A percentile compares a stretch with the other conserved stretches of the same genome.
Conservation (phyloP, 2,329 filamentous ascomycete genomes). For the Dactylellina drechsleri region DNA sequence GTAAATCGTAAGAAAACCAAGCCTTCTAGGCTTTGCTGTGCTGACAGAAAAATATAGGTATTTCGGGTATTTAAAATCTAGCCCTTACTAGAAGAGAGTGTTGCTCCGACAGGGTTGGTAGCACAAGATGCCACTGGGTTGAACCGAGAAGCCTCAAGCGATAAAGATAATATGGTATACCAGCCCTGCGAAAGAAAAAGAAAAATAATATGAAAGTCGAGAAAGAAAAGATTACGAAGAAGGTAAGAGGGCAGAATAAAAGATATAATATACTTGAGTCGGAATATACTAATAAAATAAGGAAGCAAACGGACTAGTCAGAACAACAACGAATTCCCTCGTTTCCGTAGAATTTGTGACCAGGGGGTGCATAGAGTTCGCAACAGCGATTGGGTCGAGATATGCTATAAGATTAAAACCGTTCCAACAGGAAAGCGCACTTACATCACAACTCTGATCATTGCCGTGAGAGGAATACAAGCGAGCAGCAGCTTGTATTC, state of each 20-base stretch:
- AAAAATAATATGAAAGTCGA: constrained; percentile 1
- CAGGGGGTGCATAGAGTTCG: constrained; percentile 4
- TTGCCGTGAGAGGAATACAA: constrained; percentile 33
- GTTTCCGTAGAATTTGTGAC: constrained; percentile 28
- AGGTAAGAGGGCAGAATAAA: constrained; percentile 19
- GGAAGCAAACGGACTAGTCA: not conserved
- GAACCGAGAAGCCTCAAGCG: constrained; percentile 1
- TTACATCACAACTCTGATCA: constrained; percentile 50
- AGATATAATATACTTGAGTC: not conserved
- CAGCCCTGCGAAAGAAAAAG: not conserved
- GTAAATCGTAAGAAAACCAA: constrained; percentile 11
- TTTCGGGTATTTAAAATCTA: constrained; percentile 49
- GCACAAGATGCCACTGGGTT: constrained; percentile 30
- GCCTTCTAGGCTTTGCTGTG: constrained; percentile 35
- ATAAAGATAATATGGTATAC: too few species aligned
- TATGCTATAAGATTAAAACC: constrained; percentile 11
- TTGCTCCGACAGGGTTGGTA: constrained; percentile 22
- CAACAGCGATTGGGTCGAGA: constrained; percentile 9
- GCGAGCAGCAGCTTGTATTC: constrained; percentile 13
- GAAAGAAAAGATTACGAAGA: not conserved
- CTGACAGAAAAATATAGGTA: constrained; percentile 3
- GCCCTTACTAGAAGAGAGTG: constrained; percentile 36
- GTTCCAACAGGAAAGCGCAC: constrained; percentile 38
- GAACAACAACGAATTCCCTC: constrained; percentile 1
- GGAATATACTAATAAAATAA: too few species aligned